Percentiles rank a stretch among this genome's conserved stretches.
Evolutionary conservation across 768 basidiomycete species (phyloP).

Genomic region (Hemileccinum impolitum): DNA sequence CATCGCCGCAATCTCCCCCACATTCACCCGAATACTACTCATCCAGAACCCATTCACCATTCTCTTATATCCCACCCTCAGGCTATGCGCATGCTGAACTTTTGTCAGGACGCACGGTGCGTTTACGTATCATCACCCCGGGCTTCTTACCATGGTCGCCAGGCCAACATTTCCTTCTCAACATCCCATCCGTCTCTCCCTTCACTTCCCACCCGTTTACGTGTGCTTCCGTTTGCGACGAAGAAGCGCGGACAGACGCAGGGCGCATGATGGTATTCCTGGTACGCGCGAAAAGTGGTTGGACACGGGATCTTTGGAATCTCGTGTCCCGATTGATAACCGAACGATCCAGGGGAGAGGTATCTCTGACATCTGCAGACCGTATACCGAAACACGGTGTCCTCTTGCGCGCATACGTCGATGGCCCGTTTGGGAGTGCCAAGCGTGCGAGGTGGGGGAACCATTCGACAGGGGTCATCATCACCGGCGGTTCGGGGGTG

Average conservation of each 20-base stretch:
- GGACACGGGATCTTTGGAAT: slow-evolving; percentile 66
- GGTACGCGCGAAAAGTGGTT: slow-evolving; percentile 66
- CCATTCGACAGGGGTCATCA: slow-evolving; percentile 57
- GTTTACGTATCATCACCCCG: slow-evolving; percentile 60
- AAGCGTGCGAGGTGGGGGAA: slow-evolving; percentile 55
- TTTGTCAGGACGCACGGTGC: slow-evolving; percentile 65
- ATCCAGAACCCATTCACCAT: not conserved
- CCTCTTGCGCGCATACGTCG: slow-evolving; percentile 54
- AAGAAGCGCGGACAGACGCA: slow-evolving; percentile 38
- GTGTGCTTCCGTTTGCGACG: slow-evolving; percentile 56
- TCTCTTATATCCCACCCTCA: slow-evolving; percentile 48
- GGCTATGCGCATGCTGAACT: slow-evolving; percentile 70
- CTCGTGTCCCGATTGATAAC: slow-evolving; percentile 39
- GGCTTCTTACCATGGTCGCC: slow-evolving; percentile 63
- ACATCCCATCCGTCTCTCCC: slow-evolving; percentile 58
- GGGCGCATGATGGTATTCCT: slow-evolving; percentile 61
- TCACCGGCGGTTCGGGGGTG: slow-evolving; percentile 75
- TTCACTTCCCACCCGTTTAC: slow-evolving; percentile 75
- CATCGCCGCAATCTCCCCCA: not conserved
- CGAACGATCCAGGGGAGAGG: slow-evolving; percentile 32
- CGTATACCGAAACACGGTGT: slow-evolving; percentile 43
- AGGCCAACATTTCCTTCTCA: slow-evolving; percentile 76
- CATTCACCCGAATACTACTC: slow-evolving; percentile 1
- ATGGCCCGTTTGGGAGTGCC: slow-evolving; percentile 69
- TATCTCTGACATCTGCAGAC: slow-evolving; percentile 1